Conservation (phyloP, 148 eudicot genomes). For the Arctostaphylos glauca region DNA sequence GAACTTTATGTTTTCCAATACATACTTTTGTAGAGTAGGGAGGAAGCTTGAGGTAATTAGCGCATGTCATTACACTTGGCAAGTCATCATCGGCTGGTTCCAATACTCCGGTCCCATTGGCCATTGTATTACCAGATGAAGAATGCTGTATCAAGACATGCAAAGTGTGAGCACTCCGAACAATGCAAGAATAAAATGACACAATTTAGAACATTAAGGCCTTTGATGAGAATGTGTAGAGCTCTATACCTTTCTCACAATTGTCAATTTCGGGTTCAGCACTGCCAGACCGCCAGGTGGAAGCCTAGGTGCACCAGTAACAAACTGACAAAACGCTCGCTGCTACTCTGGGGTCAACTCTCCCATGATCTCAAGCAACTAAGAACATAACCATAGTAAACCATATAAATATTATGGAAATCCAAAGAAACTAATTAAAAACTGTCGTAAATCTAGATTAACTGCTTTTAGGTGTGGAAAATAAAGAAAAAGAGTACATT, state of each 20-base stretch:
- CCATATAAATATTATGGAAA: constrained; percentile 3
- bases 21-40: constrained; percentile 87
- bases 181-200: neutral
- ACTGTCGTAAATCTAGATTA: neutral
- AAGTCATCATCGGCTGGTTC: constrained; percentile 84
- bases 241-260: constrained; percentile 82
- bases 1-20: neutral
- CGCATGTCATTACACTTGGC: constrained; percentile 99
- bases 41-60: constrained; percentile 97
- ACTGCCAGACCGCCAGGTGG: constrained; percentile 95
- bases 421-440: neutral
- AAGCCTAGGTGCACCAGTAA: constrained; percentile 94
- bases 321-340: constrained; percentile 95
- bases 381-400: constrained; percentile 6
- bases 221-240: neutral
- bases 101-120: constrained; percentile 53
- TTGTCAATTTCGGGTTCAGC: constrained; percentile 85
- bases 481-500: constrained; percentile 42
- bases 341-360: constrained; percentile 87
- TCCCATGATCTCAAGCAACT: constrained; percentile 96
- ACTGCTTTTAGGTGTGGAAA: neutral
- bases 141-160: constrained; percentile 53
- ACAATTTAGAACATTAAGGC: neutral
- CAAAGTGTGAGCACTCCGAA: neutral
- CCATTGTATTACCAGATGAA: constrained; percentile 39